Conservation (phyloP, 1,139 yeast genomes). For the Candida sojae region DNA sequence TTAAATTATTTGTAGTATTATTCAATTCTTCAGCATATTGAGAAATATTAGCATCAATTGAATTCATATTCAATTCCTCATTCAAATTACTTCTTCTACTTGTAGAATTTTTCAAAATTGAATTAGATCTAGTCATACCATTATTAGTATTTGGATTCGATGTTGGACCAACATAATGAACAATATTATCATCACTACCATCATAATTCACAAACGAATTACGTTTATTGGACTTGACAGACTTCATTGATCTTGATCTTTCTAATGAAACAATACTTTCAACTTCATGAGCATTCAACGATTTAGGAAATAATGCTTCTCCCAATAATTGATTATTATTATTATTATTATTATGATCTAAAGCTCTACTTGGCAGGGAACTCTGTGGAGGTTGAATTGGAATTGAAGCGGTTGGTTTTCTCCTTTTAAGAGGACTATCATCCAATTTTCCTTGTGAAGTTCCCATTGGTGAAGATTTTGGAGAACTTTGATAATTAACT, state of each 20-base stretch:
- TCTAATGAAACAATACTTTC: constrained; percentile 74
- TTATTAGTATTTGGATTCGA: constrained; percentile 16
- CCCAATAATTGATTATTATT: constrained; percentile 37
- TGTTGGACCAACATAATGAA: constrained; percentile 29
- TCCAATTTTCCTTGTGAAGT: neutral
- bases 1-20: constrained; percentile 4
- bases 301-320: constrained; percentile 72
- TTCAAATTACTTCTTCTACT: constrained; percentile 15
- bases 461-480: constrained; percentile 3
- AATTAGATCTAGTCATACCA: constrained; percentile 36
- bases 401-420: neutral
- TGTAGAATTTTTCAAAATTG: constrained; percentile 48
- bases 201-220: constrained; percentile 47
- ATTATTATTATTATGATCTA: neutral
- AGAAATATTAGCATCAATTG: constrained; percentile 16
- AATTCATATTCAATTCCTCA: constrained; percentile 15
- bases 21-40: neutral
- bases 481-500: constrained; percentile 21
- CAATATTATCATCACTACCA: constrained; percentile 49
- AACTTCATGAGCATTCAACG: constrained; percentile 65
- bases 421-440: constrained; percentile 1
- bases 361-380: neutral
- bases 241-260: constrained; percentile 62
- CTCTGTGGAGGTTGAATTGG: constrained; percentile 5
- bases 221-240: constrained; percentile 43